Base-by-base conservation (phyloP, 2,329 filamentous ascomycete genomes). In the Arthrobotrys musiformis region DNA sequence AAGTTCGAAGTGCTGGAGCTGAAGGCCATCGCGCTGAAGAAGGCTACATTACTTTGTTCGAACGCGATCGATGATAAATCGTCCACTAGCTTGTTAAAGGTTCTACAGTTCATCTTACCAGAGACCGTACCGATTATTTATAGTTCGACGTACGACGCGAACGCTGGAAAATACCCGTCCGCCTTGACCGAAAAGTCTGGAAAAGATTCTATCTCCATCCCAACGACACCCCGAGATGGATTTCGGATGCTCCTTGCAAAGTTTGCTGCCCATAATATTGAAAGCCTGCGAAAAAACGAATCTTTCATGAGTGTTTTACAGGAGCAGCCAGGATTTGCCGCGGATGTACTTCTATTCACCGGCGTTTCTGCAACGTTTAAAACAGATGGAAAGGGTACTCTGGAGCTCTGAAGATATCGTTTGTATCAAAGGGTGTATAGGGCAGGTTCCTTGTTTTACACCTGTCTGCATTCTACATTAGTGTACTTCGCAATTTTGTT, bases 241-340 rank as follows among this genome's bases (percentile, higher is more conserved):
- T 76, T 76, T 37, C 64, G 72, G 7, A 64, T 76, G 24, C 50
- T 76, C 7, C 30, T 76, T 5, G 72, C 72, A 5, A 69, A 66
- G 9, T 76, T 76, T 15, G 72, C 72, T 1, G 72, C 58, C 0
- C n/a, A 26, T 15, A 33, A 70, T 28, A 76, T 76, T n/a, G 24
- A 44, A 0, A 42, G 50, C 3, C 22, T 76, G 40, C 72, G 72
- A 2, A 37, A 52, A 40, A 70, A 52, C 42, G 72, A 76, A 17
- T 70, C 56, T 13, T 76, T 76, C 48, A 66, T 70, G 46, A 15
- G 24, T 13, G 40, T 61, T 22, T 26, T 76, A 13, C 30, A 70
- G 33, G 40, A 64, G 4, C 40, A 40, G 17, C 72, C 72, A 0
- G 46, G 58, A 4, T 76, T 76, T 28, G 26, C 37, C 4, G 24